Conservation (phyloP, 495 filamentous ascomycete genomes). For the Penicillium subrubescens region DNA sequence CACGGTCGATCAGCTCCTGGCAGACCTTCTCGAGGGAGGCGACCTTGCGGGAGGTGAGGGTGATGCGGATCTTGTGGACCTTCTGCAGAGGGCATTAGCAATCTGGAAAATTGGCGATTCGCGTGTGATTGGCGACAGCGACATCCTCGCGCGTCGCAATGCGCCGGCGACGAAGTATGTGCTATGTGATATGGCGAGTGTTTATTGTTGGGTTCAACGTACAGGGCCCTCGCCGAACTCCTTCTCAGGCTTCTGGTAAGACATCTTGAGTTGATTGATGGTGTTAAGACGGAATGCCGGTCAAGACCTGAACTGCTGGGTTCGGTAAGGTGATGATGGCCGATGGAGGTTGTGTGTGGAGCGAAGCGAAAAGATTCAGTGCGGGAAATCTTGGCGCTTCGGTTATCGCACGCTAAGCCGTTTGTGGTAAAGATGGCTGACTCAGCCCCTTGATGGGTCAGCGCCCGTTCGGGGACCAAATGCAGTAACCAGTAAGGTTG, state of each 20-base stretch:
- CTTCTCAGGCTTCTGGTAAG: constrained; percentile 95
- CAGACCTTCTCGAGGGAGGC: constrained; percentile 96
- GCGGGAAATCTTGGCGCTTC: constrained; percentile 49
- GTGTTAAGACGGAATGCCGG: constrained; percentile 45
- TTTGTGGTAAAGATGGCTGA: constrained; percentile 5
- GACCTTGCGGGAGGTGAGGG: constrained; percentile 91
- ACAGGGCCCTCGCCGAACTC: constrained; percentile 85
- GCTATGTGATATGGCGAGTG: constrained; percentile 1
- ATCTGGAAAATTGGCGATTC: not conserved
- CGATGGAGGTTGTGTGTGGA: constrained; percentile 35
- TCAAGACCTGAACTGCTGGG: constrained; percentile 64
- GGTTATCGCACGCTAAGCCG: constrained; percentile 41
- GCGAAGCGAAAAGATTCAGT: constrained; percentile 35
- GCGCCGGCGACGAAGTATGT: not conserved
- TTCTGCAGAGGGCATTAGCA: constrained; percentile 56
- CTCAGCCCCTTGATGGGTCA: constrained; percentile 26
- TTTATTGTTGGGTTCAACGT: constrained; percentile 32
- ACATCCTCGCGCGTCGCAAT: not conserved
- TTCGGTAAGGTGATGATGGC: constrained; percentile 85
- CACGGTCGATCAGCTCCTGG: constrained; percentile 96
- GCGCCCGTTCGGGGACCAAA: constrained; percentile 20
- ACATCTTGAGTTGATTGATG: constrained; percentile 65
- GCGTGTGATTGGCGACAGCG: constrained; percentile 13
- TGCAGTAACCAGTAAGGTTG: constrained; percentile 15
- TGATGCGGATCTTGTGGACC: constrained; percentile 99